Evolutionary conservation across 169 alveolate species (phyloP).

Genomic region (Cryptosporidium andersoni): DNA sequence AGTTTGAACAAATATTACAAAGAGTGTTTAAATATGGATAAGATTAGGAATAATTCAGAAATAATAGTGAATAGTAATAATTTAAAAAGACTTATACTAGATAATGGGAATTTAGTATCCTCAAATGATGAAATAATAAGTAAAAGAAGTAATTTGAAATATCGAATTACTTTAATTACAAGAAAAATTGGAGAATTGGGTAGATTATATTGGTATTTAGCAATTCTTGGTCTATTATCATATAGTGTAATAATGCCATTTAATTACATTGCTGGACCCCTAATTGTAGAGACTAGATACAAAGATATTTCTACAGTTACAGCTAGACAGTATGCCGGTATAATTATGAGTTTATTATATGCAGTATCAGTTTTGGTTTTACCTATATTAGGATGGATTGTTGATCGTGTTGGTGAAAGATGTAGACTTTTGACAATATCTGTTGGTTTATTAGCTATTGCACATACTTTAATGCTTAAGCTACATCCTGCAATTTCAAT

Average conservation of each 20-base stretch:
- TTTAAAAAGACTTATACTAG: background rate
- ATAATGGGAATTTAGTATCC: conserved; percentile 33
- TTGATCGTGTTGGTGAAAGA: conserved; percentile 71
- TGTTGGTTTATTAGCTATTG: conserved; percentile 55
- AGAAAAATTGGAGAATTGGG: conserved; percentile 61
- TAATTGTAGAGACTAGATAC: conserved; percentile 61
- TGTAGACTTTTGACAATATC: conserved; percentile 53
- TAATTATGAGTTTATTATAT: conserved; percentile 53
- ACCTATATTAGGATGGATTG: conserved; percentile 66
- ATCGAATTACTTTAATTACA: conserved; percentile 23
- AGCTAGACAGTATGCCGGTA: conserved; percentile 69
- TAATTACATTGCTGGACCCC: conserved; percentile 68
- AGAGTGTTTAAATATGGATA: conserved; percentile 8
- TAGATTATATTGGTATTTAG: conserved; percentile 45
- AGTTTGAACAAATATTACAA: conserved; percentile 33
- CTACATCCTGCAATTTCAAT: conserved; percentile 66
- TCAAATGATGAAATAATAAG: conserved; percentile 3
- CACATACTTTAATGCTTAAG: conserved; percentile 58
- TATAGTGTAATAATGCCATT: conserved; percentile 70
- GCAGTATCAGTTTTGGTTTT: conserved; percentile 70
- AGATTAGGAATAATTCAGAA: no score
- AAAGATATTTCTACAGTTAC: conserved; percentile 65
- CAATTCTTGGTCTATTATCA: conserved; percentile 47
- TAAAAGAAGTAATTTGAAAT: conserved; percentile 17
- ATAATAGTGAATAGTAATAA: background rate